Base-by-base conservation (phyloP, 2,329 filamentous ascomycete species). In the Xylaria sp. region DNA sequence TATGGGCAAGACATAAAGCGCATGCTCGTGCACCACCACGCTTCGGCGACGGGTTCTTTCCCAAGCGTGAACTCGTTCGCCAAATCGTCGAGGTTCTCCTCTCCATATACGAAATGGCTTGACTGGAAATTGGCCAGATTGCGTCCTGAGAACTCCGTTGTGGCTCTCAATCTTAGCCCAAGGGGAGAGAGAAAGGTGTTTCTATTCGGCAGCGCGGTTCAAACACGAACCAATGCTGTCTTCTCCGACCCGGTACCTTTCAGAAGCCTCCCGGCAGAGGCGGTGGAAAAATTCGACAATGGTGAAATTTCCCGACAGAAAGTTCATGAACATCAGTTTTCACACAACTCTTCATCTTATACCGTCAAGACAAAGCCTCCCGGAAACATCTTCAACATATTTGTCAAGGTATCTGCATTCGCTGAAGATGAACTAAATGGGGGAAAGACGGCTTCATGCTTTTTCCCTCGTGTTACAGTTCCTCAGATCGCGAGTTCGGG, bases 281-380 rank as follows among this genome's bases (percentile, higher is more conserved):
- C 28, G 5, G 15, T 55, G 12, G 3, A 25, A 8, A 37, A 57
- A n/a, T 69, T 66, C n/a, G 7, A 65, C 2, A 46, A 55, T n/a
- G 66, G 66, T 23, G 41, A 28, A 7, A 15, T 65, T 9, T 50
- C n/a, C 20, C 51, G 37, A n/a, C 66, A 50, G 13, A 39, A 25
- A 4, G 50, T 18, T 5, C 28, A 60, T 20, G 9, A 48, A 13
- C 28, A 41, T 41, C 46, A 41, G 28, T 68, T 68, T 39, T 68
- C 67, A 18, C 32, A 28, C 13, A 63, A 69, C n/a, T 69, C 67
- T 12, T 28, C 46, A 13, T 55, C 67, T n/a, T 69, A 66, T 23
- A 50, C 25, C n/a, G 67, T 34, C 18, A 63, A 32, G 20, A 63
- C 67, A 37, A 34, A 41, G 7, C 12, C 18, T 2, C 34, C 56